These are phyloP conservation scores for Linderina pennispora DNA, from an alignment of 192 early-diverging fungal species.

Conservation along the genomic window DNA sequence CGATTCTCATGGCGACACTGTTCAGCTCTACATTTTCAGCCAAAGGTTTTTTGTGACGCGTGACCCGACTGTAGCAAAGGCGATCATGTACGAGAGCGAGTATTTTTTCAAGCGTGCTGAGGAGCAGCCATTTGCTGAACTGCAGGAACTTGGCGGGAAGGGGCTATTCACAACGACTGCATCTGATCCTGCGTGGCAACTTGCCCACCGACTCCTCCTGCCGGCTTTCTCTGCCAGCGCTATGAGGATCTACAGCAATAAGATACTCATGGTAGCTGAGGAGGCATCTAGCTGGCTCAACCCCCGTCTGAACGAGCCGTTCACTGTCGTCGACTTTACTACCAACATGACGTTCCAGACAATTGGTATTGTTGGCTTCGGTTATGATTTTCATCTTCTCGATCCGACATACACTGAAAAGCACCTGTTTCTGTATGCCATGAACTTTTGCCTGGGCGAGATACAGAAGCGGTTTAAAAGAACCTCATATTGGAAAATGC, in stretches of 20 bases:
- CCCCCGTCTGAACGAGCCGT: constrained; percentile 17
- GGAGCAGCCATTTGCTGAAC: too few species aligned
- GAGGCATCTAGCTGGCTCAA: constrained; percentile 23
- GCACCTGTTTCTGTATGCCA: constrained; percentile 36
- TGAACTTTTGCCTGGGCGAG: constrained; percentile 34
- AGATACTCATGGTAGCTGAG: constrained; percentile 44
- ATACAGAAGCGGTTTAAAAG: constrained; percentile 13
- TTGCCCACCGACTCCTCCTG: constrained; percentile 55
- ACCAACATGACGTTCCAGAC: constrained; percentile 54
- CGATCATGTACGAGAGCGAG: constrained; percentile 42
- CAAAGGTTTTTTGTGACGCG: constrained; percentile 15
- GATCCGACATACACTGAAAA: constrained; percentile 7
- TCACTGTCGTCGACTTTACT: constrained; percentile 45
- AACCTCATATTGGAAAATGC: constrained; percentile 38
- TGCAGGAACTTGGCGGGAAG: too few species aligned
- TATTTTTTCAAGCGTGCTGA: constrained; percentile 49
- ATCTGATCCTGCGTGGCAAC: constrained; percentile 47
- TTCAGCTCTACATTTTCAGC: too few species aligned
- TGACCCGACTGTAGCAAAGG: constrained; percentile 43
- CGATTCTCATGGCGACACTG: too few species aligned
- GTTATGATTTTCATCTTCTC: constrained; percentile 47
- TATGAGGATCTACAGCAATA: constrained; percentile 24
- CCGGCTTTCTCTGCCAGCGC: constrained; percentile 49
- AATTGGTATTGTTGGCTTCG: constrained; percentile 54
- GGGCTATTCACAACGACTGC: too few species aligned